A percentile compares a stretch with the other conserved stretches of the same genome.
phyloP scores from a whole-genome alignment of 148 eudicot genomes.

The Camellia sinensis region DNA sequence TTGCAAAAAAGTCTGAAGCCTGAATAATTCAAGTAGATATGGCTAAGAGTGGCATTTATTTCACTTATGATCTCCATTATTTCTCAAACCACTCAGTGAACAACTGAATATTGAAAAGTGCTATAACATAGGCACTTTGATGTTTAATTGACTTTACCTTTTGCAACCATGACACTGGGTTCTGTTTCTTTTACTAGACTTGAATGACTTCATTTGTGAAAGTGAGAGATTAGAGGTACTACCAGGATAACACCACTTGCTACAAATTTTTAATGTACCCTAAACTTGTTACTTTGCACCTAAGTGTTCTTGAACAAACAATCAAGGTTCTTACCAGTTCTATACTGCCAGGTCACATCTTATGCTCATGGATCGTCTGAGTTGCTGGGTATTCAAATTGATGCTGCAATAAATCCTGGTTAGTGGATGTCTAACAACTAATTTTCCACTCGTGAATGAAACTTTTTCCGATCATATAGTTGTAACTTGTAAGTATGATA shows the following conservation, averaged over 20 bases:
- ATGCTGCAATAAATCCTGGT: conserved; percentile 98
- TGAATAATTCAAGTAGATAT: background rate
- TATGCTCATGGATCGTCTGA: conserved; percentile 93
- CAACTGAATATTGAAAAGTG: background rate
- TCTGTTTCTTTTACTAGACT: background rate
- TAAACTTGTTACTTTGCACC: background rate
- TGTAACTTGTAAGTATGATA: conserved; percentile 2
- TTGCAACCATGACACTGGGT: background rate
- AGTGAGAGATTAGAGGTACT: background rate
- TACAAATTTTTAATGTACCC: background rate
- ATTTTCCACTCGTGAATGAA: background rate
- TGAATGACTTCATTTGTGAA: background rate
- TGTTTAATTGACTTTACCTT: background rate
- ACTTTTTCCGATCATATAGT: background rate
- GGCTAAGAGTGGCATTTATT: no score
- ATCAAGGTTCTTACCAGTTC: conserved; percentile 14
- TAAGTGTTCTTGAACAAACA: background rate
- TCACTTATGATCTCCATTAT: background rate
- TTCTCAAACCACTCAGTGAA: background rate
- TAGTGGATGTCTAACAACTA: conserved; percentile 21
- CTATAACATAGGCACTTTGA: background rate
- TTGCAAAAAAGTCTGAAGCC: background rate
- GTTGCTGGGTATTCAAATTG: conserved; percentile 90
- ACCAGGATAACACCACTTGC: background rate
- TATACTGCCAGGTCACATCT: conserved; percentile 65